These are phyloP conservation scores for Melanogaster broomeanus DNA, from an alignment of 768 basidiomycete genomes.

Conservation along the genomic window DNA sequence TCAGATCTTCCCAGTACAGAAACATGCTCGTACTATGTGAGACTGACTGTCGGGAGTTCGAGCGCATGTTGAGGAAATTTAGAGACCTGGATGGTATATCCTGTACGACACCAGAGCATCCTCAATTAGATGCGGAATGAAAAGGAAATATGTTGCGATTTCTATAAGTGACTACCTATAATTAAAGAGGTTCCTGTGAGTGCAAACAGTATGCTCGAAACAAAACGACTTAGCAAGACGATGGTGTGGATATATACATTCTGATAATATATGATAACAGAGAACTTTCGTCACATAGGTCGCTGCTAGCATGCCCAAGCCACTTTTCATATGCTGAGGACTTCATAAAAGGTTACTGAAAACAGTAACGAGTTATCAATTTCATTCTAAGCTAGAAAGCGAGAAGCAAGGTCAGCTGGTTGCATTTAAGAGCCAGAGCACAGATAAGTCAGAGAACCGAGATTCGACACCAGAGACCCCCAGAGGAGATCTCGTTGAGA, in stretches of 20 bases:
- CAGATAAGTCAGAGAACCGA: conserved; percentile 33
- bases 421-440: neutral
- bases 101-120: too few relatives aligned
- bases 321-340: neutral
- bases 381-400: conserved; percentile 1
- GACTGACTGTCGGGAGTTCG: too few relatives aligned
- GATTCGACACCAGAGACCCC: conserved; percentile 33
- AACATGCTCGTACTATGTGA: too few relatives aligned
- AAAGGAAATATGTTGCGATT: too few relatives aligned
- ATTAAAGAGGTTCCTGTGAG: too few relatives aligned
- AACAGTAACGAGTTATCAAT: neutral
- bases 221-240: neutral
- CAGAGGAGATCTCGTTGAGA: conserved; percentile 27
- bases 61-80: too few relatives aligned
- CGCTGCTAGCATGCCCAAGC: neutral
- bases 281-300: neutral
- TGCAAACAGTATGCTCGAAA: too few relatives aligned
- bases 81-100: too few relatives aligned
- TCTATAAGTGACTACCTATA: too few relatives aligned
- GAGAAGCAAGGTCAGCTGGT: neutral
- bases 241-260: neutral
- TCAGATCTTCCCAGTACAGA: too few relatives aligned
- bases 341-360: neutral
- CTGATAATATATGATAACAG: neutral
- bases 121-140: too few relatives aligned